Conservation (phyloP, 495 filamentous ascomycete genomes). For the Alectoria sarmentosa region DNA sequence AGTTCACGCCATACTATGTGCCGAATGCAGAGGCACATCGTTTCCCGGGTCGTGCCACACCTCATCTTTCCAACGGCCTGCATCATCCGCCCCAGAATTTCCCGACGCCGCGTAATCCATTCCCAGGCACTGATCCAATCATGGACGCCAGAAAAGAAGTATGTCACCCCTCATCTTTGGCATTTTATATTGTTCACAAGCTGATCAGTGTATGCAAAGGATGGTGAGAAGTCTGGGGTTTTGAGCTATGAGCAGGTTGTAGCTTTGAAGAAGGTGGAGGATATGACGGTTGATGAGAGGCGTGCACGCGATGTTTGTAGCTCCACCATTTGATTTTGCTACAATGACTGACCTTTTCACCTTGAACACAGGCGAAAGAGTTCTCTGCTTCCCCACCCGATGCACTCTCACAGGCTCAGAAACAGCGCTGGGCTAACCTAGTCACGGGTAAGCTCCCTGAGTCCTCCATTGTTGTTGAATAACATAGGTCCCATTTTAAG, state of each 20-base stretch:
- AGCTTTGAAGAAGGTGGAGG: not conserved
- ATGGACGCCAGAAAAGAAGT: not conserved
- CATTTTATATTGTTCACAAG: too few species aligned
- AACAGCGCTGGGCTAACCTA: not conserved
- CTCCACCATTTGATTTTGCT: not conserved
- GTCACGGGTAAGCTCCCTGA: not conserved
- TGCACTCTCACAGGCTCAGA: not conserved
- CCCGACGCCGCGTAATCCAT: not conserved
- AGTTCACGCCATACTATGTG: slow-evolving; percentile 8
- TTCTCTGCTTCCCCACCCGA: not conserved
- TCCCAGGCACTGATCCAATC: not conserved
- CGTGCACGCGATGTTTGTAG: not conserved
- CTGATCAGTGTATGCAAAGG: not conserved
- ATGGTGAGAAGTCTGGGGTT: not conserved
- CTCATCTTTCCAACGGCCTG: not conserved
- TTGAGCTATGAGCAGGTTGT: not conserved
- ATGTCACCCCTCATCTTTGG: not conserved
- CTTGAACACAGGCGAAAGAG: not conserved
- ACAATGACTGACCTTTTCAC: not conserved
- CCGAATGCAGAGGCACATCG: not conserved
- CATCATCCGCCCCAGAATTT: not conserved
- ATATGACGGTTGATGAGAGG: not conserved
- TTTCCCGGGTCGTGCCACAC: not conserved
- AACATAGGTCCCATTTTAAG: not conserved
- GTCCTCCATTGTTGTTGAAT: not conserved